Base-by-base conservation (phyloP, 768 basidiomycete genomes). In the Macrolepiota albuminosa region DNA sequence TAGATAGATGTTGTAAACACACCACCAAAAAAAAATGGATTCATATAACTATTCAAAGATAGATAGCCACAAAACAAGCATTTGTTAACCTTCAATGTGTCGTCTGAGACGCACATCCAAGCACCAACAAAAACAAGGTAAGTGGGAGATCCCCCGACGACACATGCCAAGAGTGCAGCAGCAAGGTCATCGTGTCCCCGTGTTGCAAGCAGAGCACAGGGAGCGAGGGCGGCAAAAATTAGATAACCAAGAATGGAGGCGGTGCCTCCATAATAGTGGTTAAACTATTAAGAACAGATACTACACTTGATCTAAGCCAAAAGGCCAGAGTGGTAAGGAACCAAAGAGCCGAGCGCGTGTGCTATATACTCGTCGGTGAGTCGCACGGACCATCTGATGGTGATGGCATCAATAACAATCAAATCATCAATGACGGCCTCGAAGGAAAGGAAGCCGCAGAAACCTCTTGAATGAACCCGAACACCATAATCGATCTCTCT, bases 241-340 rank as follows among this genome's bases (percentile, higher is more conserved):
- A 79, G 77, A 80, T 80, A 80, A 80, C 79, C 79, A 79, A 63
- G 39, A 79, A 79, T 80, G 75, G 75, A 74, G 75, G 75, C 79
- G 72, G 76, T 80, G 79, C 75, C 76, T 72, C 74, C 77, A 80
- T 80, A 80, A 81, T 81, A 81, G 79, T 79, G 79, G 78, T 85
- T 85, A 85, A 84, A 85, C 84, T 85, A 84, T 85, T 85, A 88
- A 91, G 88, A 90, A 91, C 89, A 92, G 89, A 90, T 91, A 91
- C 89, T 91, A 91, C 89, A 91, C 89, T 91, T 90, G 88, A 90
- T 91, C 89, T 89, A 91, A 91, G 89, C 89, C 88, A 90, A 89
- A 88, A 89, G 88, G 87, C 88, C 88, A 88, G 88, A 89, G 87
- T 88, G 88, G 87, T 88, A 80, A 85, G 60, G 81, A 78, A 65